Evolutionary conservation across 805 yeast genomes (phyloP), one percentile per base, ranked within the genome.

Genomic region (Kazachstania bromeliacearum): DNA sequence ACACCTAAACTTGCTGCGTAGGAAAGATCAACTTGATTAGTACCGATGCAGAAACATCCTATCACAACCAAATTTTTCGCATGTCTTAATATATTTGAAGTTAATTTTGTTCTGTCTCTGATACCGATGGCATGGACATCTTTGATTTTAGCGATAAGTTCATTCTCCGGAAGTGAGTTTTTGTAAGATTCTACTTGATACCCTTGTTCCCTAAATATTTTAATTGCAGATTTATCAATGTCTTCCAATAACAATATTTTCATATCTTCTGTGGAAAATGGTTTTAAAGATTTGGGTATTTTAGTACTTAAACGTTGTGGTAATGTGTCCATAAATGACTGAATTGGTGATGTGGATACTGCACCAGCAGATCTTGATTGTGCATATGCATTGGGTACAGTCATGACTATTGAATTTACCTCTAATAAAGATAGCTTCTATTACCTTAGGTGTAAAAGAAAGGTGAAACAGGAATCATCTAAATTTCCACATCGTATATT

Each of bases 31-130:
- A 89, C 97, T 67, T 89, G 97, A 70, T 89, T 92, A 44, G 97
- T 92, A 53, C 97, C 98, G 50, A 89, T 92, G 71, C 97, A 92
- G 80, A 92, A 92, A 68, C 98, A 89, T 37, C 98, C 98, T 63
- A 89, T 70, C 19, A 76, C 88, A 17, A 83, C 81, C 63, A 89
- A 71, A 68, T 89, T 84, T 59, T 77, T 80, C 38, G 98, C 97
- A 53, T 83, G 84, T 44, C 74, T 68, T 51, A 89, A 70, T 19
- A 89, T 76, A 35, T 75, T 76, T 47, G 75, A 79, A 30, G 85
- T 83, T 57, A 89, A 70, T 61, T 77, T 83, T 35, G 97, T 92
- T 70, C 92, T 92, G 40, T 97, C 88, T 68, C 97, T 82, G 57
- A 89, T 88, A 64, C 98, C 97, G 56, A 89, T 77, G 41, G 95